Evolutionary conservation across 129 eudicot species (phyloP).

Genomic region (Apium graveolens): DNA sequence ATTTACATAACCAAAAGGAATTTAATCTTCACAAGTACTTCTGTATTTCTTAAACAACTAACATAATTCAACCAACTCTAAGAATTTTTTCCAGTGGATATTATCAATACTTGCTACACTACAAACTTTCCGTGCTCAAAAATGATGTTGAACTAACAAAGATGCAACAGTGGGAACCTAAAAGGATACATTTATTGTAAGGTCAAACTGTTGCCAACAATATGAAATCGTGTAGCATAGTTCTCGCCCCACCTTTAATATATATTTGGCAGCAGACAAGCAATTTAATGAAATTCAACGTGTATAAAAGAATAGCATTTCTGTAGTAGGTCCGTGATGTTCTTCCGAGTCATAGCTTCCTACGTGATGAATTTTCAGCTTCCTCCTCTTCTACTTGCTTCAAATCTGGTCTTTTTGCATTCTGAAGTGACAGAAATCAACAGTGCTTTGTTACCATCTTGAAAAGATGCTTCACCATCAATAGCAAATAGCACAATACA

Average conservation of each 20-base stretch:
- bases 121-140: background rate
- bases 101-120: background rate
- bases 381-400: constrained; percentile 5
- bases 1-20: background rate
- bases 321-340: background rate
- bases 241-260: background rate
- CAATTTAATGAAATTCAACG: constrained; percentile 26
- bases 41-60: background rate
- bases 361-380: background rate
- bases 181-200: constrained; percentile 3
- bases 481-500: background rate
- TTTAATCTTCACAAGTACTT: background rate
- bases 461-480: background rate
- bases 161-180: background rate
- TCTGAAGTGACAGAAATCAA: constrained; percentile 8
- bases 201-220: background rate
- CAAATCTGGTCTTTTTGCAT: background rate
- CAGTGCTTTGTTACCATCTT: background rate
- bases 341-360: constrained; percentile 10
- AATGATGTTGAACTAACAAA: background rate
- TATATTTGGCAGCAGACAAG: constrained; percentile 11
- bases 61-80: background rate
- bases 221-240: background rate
- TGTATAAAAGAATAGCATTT: constrained; percentile 23
- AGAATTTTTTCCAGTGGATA: background rate